Evolutionary conservation across 2,329 filamentous ascomycete genomes (phyloP).

Genomic region (Colletotrichum godetiae): DNA sequence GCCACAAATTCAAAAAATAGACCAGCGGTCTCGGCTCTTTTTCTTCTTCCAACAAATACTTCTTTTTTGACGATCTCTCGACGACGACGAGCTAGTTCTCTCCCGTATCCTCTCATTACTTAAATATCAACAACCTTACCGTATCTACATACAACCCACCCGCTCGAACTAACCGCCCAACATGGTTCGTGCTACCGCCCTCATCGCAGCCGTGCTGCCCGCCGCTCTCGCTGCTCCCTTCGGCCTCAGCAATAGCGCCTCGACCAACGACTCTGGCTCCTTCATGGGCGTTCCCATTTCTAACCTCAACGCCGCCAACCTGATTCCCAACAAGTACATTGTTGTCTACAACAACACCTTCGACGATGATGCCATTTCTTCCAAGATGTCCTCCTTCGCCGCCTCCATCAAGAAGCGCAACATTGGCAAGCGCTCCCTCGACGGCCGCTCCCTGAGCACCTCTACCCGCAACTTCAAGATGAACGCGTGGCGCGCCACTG

Average conservation of each 20-base stretch:
- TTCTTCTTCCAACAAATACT: constrained; percentile 16
- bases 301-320: constrained; percentile 60
- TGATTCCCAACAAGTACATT: constrained; percentile 70
- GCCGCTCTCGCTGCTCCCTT: constrained; percentile 40
- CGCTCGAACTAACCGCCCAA: constrained; percentile 8
- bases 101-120: constrained; percentile 28
- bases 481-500: constrained; percentile 63
- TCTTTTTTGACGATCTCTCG: constrained; percentile 9
- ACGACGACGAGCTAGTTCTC: constrained; percentile 36
- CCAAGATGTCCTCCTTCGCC: constrained; percentile 61
- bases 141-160: constrained; percentile 4
- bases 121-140: constrained; percentile 18
- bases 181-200: constrained; percentile 40
- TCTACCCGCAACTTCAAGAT: constrained; percentile 59
- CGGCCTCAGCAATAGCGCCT: constrained; percentile 28
- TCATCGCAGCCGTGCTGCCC: constrained; percentile 39
- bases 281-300: constrained; percentile 58
- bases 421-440: constrained; percentile 60
- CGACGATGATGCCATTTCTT: constrained; percentile 58
- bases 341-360: constrained; percentile 72
- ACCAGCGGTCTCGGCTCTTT: constrained; percentile 33
- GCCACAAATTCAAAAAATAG: constrained; percentile 5
- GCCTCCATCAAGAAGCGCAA: constrained; percentile 67
- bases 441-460: constrained; percentile 60
- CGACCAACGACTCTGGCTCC: constrained; percentile 40